Conservation (phyloP, 2,329 filamentous ascomycete species). For the Colletotrichum sp. region DNA sequence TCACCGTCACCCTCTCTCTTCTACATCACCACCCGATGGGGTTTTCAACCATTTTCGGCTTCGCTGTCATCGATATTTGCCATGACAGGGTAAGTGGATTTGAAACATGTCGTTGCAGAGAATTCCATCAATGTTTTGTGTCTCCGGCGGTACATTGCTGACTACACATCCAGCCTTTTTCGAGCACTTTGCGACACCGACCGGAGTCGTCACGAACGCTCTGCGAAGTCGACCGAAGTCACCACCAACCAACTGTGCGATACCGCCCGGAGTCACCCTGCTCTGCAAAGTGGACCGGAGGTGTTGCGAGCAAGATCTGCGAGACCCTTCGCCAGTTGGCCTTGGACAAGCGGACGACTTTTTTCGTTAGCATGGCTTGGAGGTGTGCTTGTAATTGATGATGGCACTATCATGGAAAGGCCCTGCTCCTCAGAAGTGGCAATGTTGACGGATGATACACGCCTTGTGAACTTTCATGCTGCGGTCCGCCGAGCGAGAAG, state of each 20-base stretch:
- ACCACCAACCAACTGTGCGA: neutral
- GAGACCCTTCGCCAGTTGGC: neutral
- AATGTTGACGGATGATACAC: neutral
- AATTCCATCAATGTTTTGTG: neutral
- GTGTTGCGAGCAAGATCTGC: neutral
- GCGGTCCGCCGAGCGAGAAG: neutral
- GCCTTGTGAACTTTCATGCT: neutral
- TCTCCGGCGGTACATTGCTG: neutral
- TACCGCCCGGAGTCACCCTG: neutral
- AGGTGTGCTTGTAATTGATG: neutral
- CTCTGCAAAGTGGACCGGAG: neutral
- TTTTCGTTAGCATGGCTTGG: neutral
- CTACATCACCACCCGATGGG: neutral
- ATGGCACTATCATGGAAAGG: neutral
- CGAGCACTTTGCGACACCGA: neutral
- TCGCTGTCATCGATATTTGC: neutral
- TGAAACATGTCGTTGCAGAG: neutral
- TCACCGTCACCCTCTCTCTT: neutral
- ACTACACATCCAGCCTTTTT: neutral
- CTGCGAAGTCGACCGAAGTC: neutral
- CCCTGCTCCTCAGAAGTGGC: neutral
- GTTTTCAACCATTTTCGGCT: neutral
- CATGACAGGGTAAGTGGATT: neutral
- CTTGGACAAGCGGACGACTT: neutral
- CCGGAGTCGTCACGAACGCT: neutral